Evolutionary conservation across 2,329 filamentous ascomycete genomes (phyloP), one percentile per base, ranked within the genome.

Genomic region (Madurella fahalii): DNA sequence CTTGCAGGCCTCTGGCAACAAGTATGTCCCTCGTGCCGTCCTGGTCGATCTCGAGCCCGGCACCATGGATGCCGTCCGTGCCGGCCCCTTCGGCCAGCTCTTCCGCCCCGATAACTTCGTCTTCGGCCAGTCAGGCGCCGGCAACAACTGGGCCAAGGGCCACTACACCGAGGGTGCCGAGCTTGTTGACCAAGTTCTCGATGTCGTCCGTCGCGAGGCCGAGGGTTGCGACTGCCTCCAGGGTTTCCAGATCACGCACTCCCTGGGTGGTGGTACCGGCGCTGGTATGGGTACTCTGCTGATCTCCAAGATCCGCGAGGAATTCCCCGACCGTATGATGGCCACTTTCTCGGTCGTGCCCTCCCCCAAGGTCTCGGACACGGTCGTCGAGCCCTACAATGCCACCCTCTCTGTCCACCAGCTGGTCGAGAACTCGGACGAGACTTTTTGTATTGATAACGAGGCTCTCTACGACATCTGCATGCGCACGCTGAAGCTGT

Each of bases 101-200:
- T 97, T 99, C 91, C 92, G 94, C 65, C 94, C 94, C 74, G 94
- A 99, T 82, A 99, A 97, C 88, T 97, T 97, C 79, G 91, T 97
- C 73, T 97, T 97, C 77, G 94, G 94, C 69, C 94, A 97, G 82
- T 97, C 94, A 69, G 93, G 94, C 84, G 94, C 94, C 75, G 94
- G 94, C 80, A 99, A 99, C 90, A 97, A 97, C 87, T 99, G 94
- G 94, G 94, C 94, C 77, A 99, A 97, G 87, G 94, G 94, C 80
- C 94, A 99, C 77, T 99, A 99, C 85, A 99, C 94, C 64, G 94
- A 99, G 82, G 94, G 94, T 85, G 94, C 94, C 67, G 94, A 99
- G 82, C 85, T 97, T 62, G 94, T 99, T 67, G 94, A 99, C 82
- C 84, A 96, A 72, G 94, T 99, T 67, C 86, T 99, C 67, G 94